These are phyloP conservation scores for Beauveria medogensis DNA, from an alignment of 2,329 filamentous ascomycete genomes.

Conservation along the genomic window DNA sequence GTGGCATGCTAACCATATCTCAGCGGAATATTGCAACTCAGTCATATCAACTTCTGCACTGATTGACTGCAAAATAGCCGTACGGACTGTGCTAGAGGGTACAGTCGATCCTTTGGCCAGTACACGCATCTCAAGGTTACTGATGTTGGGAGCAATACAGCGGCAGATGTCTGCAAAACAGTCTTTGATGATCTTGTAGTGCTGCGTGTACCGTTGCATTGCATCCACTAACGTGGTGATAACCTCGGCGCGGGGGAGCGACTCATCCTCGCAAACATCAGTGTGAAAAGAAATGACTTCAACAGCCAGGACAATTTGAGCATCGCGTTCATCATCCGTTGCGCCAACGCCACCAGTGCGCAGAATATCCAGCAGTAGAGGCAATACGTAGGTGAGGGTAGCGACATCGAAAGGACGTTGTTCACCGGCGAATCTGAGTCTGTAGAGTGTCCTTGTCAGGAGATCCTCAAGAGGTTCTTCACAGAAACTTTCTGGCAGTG, in stretches of 20 bases:
- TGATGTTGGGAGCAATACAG: conserved; percentile 77
- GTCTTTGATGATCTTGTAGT: conserved; percentile 93
- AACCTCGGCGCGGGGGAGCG: conserved; percentile 68
- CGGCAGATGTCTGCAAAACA: conserved; percentile 81
- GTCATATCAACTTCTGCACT: conserved; percentile 87
- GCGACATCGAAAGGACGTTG: conserved; percentile 89
- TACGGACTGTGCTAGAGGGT: conserved; percentile 69
- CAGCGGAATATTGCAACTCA: conserved; percentile 75
- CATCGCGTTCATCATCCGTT: conserved; percentile 70
- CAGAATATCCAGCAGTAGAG: conserved; percentile 72
- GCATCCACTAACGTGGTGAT: conserved; percentile 64
- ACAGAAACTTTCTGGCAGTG: conserved; percentile 63
- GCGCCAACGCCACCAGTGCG: conserved; percentile 69
- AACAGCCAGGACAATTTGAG: conserved; percentile 80
- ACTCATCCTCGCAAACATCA: conserved; percentile 63
- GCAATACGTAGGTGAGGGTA: conserved; percentile 79
- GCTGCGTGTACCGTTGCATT: conserved; percentile 84
- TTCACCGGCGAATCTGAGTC: conserved; percentile 81
- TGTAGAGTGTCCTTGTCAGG: conserved; percentile 81
- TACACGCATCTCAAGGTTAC: conserved; percentile 59
- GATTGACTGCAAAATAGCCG: conserved; percentile 79
- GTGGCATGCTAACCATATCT: conserved; percentile 90
- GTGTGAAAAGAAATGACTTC: conserved; percentile 89
- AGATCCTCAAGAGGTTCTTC: conserved; percentile 78
- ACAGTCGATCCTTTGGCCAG: conserved; percentile 76